Evolutionary conservation across 441 rosid genomes (phyloP), one percentile per base, ranked within the genome.

Genomic region (Isatis lusitanica): DNA sequence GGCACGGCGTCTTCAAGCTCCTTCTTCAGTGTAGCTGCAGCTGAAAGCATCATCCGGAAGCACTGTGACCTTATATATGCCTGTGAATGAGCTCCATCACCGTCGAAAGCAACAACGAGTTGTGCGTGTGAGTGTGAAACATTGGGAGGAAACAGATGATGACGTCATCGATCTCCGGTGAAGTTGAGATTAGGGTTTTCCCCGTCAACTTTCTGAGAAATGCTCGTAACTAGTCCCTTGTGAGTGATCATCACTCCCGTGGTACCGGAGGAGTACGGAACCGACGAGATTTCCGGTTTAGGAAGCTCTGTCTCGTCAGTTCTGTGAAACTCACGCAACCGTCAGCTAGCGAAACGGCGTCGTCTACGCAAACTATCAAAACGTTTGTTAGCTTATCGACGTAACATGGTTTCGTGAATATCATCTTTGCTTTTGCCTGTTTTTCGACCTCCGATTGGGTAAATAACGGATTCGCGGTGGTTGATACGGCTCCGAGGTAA

Each of bases 211-310:
- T 86, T 84, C 58, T 52, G 58, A 52, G 58, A 17, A n/a, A 28
- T 52, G 36, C 58, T 51, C 33, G 56, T 51, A 6, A 83, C 81
- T 8, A 85, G 52, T 0, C 89, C 81, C 55, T 84, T 82, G 77
- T 85, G 87, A 0, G 87, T 83, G 0, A 85, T 18, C 84, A 83
- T 83, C 70, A 83, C 89, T 44, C 89, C 89, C 8, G 86, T 84
- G 2, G 89, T 86, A 0, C 89, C 89, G 6, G 89, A 86, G 18
- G 87, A 86, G 65, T 79, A 86, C 0, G 87, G 89, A 15, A 85
- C 58, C 33, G 87, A 83, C 3, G 38, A 38, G 58, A 85, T 75
- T 26, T 83, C 77, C 7, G 78, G 80, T 7, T 50, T 44, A 1
- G 72, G 74, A 8, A 83, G 53, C 9, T 67, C 65, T 24, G 38